Evolutionary conservation across 2,329 filamentous ascomycete species (phyloP).

Genomic region (Harringtonia aguacate): DNA sequence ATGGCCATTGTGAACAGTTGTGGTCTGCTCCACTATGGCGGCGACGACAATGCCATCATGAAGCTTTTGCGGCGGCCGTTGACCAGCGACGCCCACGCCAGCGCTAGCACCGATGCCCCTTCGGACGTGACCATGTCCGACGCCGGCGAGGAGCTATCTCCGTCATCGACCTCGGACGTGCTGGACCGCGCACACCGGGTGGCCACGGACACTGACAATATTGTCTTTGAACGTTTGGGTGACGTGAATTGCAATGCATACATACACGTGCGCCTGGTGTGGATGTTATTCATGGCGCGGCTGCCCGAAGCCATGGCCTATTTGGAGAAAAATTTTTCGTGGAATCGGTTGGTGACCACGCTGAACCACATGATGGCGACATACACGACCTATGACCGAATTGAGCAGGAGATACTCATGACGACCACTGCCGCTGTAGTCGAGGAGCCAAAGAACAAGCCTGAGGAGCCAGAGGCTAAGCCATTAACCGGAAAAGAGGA

Average conservation of each 20-base stretch:
- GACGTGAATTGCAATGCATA: constrained; percentile 52
- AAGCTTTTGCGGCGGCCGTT: constrained; percentile 17
- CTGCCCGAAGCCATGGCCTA: constrained; percentile 29
- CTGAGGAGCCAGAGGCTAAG: neutral
- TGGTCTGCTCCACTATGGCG: constrained; percentile 41
- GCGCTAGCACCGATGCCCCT: too few species aligned
- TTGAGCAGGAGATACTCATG: constrained; percentile 20
- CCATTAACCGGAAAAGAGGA: neutral
- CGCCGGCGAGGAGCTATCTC: neutral
- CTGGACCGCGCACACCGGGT: constrained; percentile 15
- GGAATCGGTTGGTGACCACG: constrained; percentile 24
- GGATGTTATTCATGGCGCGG: constrained; percentile 36
- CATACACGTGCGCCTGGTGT: constrained; percentile 51
- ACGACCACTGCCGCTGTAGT: too few species aligned
- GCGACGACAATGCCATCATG: constrained; percentile 35
- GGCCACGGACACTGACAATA: constrained; percentile 29
- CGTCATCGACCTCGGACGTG: neutral
- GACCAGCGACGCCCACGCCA: constrained; percentile 13
- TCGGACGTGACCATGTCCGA: constrained; percentile 6
- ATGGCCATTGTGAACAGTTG: constrained; percentile 47
- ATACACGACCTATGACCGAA: constrained; percentile 18
- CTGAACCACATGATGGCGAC: constrained; percentile 24
- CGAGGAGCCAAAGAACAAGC: too few species aligned
- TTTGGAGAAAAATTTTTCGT: constrained; percentile 30
- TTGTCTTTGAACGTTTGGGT: constrained; percentile 39